Evolutionary conservation across 176 grass and related monocot species (phyloP).

Genomic region (Pharus latifolius): DNA sequence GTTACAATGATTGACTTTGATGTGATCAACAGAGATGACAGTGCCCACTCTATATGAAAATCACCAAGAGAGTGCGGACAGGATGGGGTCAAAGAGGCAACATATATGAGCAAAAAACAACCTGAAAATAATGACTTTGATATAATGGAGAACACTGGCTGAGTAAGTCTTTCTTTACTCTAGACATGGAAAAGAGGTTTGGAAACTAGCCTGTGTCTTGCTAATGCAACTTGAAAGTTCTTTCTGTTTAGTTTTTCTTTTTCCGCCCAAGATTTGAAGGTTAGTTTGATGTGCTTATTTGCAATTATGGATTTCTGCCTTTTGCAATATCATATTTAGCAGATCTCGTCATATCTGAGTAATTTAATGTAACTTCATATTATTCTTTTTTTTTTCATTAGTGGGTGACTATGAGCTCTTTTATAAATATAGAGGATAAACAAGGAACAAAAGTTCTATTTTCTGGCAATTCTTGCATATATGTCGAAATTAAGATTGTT

Average conservation of each 20-base stretch:
- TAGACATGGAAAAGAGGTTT: neutral
- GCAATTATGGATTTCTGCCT: no score
- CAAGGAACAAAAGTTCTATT: no score
- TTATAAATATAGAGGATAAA: no score
- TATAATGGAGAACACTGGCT: slow-evolving; percentile 29
- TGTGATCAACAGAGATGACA: slow-evolving; percentile 67
- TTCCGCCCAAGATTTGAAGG: no score
- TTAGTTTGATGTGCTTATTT: no score
- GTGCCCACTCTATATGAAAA: slow-evolving; percentile 57
- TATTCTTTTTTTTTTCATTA: no score
- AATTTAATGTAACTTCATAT: neutral
- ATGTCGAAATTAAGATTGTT: neutral
- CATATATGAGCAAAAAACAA: slow-evolving; percentile 26
- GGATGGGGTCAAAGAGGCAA: slow-evolving; percentile 89
- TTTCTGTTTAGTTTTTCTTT: no score
- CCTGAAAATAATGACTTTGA: slow-evolving; percentile 21
- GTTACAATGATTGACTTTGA: no score
- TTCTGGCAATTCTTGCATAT: neutral
- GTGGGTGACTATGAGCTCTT: no score
- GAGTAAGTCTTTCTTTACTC: slow-evolving; percentile 30
- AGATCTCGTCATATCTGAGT: neutral
- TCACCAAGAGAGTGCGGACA: slow-evolving; percentile 76
- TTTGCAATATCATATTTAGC: neutral
- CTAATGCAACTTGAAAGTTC: neutral
- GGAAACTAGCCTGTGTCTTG: neutral